Percentiles rank a stretch among this genome's conserved stretches.
Evolutionary conservation across 2,329 filamentous ascomycete species (phyloP).

Genomic region (Cladosporium phlei): DNA sequence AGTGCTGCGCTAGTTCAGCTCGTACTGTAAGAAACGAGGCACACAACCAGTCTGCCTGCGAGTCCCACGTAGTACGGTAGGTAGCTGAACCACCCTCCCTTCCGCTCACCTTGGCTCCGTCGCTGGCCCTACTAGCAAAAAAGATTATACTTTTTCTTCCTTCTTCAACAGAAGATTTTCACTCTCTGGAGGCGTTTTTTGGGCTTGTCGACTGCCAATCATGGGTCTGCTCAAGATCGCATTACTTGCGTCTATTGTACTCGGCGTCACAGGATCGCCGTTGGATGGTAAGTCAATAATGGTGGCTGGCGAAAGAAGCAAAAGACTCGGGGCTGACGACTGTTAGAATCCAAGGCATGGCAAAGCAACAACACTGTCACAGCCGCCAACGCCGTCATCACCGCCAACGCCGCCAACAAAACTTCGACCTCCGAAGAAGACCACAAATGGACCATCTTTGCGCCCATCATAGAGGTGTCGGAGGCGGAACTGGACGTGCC

Average conservation of each 20-base stretch:
- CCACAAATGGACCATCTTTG: neutral
- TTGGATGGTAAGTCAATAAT: neutral
- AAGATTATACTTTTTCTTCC: too few relatives aligned
- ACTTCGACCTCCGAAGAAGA: neutral
- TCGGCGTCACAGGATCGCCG: neutral
- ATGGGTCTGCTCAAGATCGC: neutral
- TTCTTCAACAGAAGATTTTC: too few relatives aligned
- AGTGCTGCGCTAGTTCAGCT: too few relatives aligned
- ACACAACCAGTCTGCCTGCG: too few relatives aligned
- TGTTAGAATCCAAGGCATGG: neutral
- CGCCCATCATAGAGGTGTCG: neutral
- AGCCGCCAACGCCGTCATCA: too few relatives aligned
- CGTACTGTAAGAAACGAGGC: too few relatives aligned
- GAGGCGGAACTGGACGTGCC: neutral
- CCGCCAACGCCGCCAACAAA: neutral
- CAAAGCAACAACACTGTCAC: too few relatives aligned
- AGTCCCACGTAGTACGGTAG: too few relatives aligned
- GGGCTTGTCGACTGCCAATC: neutral
- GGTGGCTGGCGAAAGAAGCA: neutral
- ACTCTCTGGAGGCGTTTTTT: conserved; percentile 3
- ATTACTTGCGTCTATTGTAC: neutral
- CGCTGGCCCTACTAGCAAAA: too few relatives aligned
- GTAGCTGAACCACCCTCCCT: too few relatives aligned
- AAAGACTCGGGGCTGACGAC: neutral
- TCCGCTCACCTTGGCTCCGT: too few relatives aligned